Evolutionary conservation across 352 stramenopile genomes (phyloP).

Genomic region (Phytopythium aichiense): DNA sequence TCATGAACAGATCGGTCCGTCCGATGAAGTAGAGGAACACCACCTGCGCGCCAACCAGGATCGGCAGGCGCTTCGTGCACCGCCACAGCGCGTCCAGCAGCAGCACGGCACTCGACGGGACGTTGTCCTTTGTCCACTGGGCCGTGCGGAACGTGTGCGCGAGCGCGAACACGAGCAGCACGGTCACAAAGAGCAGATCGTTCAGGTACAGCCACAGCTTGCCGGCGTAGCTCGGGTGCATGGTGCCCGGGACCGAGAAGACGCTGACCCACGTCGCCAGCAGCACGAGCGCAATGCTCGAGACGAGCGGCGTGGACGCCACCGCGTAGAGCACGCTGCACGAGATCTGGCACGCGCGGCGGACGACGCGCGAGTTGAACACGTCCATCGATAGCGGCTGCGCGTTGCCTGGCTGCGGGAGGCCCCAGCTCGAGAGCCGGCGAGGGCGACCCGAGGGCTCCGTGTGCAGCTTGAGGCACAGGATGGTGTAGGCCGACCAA

Average conservation of each 20-base stretch:
- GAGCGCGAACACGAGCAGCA: slow-evolving; percentile 64
- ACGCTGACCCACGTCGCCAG: slow-evolving; percentile 49
- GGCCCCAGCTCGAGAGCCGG: slow-evolving; percentile 51
- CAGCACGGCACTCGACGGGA: slow-evolving; percentile 50
- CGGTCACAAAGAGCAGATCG: slow-evolving; percentile 50
- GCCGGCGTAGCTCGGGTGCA: slow-evolving; percentile 67
- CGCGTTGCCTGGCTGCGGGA: slow-evolving; percentile 51
- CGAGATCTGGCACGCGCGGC: slow-evolving; percentile 68
- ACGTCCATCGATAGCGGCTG: slow-evolving; percentile 56
- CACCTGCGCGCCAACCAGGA: slow-evolving; percentile 42
- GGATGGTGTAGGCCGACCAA: slow-evolving; percentile 62
- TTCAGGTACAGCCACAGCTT: slow-evolving; percentile 65
- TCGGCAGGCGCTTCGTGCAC: slow-evolving; percentile 45
- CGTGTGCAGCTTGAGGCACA: slow-evolving; percentile 65
- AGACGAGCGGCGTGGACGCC: slow-evolving; percentile 65
- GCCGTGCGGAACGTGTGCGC: slow-evolving; percentile 59
- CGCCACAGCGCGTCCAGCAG: slow-evolving; percentile 43
- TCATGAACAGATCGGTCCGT: slow-evolving; percentile 66
- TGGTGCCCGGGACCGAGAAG: slow-evolving; percentile 43
- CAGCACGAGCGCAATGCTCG: slow-evolving; percentile 48
- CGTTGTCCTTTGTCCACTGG: slow-evolving; percentile 67
- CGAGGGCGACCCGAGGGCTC: slow-evolving; percentile 58
- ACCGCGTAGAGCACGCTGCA: slow-evolving; percentile 68
- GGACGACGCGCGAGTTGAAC: slow-evolving; percentile 69
- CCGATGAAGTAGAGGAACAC: slow-evolving; percentile 59